A percentile compares a stretch with the other conserved stretches of the same genome.
phyloP scores from a whole-genome alignment of 1,139 yeast genomes.

The Blastobotrys persicus region DNA sequence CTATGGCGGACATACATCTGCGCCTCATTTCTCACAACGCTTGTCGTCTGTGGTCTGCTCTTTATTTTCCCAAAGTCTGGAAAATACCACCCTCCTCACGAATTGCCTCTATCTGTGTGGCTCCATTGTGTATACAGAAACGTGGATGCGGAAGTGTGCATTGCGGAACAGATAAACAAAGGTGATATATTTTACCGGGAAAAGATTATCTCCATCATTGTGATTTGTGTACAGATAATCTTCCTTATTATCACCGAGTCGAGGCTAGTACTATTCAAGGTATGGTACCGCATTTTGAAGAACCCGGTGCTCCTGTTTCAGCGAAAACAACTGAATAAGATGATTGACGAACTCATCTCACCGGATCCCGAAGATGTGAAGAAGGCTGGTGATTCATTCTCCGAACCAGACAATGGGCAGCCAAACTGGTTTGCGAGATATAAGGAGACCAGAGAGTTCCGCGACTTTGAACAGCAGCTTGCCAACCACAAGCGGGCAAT shows the following conservation, averaged over 20 bases:
- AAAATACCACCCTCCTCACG: slow-evolving; percentile 6
- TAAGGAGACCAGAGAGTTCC: slow-evolving; percentile 4
- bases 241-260: slow-evolving; percentile 1
- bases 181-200: slow-evolving; percentile 2
- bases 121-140: neutral
- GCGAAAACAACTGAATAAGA: neutral
- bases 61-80: slow-evolving; percentile 1
- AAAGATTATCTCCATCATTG: slow-evolving; percentile 3
- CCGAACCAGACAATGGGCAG: slow-evolving; percentile 7
- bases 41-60: slow-evolving; percentile 15
- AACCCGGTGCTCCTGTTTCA: neutral
- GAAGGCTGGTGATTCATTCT: neutral
- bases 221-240: slow-evolving; percentile 3
- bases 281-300: slow-evolving; percentile 3
- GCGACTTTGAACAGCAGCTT: slow-evolving; percentile 5
- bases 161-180: neutral
- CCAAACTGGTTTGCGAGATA: slow-evolving; percentile 4
- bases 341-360: neutral
- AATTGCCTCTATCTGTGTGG: slow-evolving; percentile 1
- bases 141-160: neutral
- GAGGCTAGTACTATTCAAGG: neutral
- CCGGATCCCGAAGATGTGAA: neutral
- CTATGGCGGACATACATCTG: slow-evolving; percentile 24
- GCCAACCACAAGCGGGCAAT: slow-evolving; percentile 1
- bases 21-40: slow-evolving; percentile 17